Base-by-base conservation (phyloP, 495 filamentous ascomycete species). In the Cryomyces antarcticus region DNA sequence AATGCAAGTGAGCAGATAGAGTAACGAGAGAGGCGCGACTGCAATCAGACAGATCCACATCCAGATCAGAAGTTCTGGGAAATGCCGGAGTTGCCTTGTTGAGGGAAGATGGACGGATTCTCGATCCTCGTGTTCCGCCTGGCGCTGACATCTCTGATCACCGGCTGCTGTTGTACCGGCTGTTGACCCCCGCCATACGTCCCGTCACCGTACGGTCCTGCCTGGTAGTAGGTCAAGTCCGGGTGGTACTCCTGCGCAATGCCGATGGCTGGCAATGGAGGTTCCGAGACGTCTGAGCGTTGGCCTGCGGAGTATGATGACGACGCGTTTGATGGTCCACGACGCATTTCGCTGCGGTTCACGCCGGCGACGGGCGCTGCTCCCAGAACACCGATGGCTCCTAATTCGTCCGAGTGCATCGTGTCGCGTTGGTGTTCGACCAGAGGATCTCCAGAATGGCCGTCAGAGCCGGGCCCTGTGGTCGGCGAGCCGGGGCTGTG, bases 261-360 rank as follows among this genome's bases (percentile, higher is more conserved):
- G 29, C 53, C 58, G 5, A 59, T 62, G 17, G 17, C 17, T 27
- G 70, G 71, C 52, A 75, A 64, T 30, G 68, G 70, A 33, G 69
- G 76, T 34, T 92, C 78, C 5, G 86, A 94, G 5, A 73, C 75
- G 50, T 95, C 87, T 3, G 92, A 95, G 38, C 73, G 71, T 37
- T 77, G 77, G 7, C 71, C 80, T 9, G 75, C 75, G 31, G 88
- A 95, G 58, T 97, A 97, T 7, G 82, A 84, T 0, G 89, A 96
- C 2, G 89, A 97, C 13, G 89, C 89, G 60, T 97, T 97, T 1
- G 86, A 94, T 10, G 88, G 80, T 2, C 89, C 89, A 33, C 89
- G 80, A 48, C 81, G 81, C 30, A 96, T 79, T 50, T 79, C 78
- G 27, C 61, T 60, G 36, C 72, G 68, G 60, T 77, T 81, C 28